phyloP scores from a whole-genome alignment of 179 eudicot species.

The Nepenthes alata region DNA sequence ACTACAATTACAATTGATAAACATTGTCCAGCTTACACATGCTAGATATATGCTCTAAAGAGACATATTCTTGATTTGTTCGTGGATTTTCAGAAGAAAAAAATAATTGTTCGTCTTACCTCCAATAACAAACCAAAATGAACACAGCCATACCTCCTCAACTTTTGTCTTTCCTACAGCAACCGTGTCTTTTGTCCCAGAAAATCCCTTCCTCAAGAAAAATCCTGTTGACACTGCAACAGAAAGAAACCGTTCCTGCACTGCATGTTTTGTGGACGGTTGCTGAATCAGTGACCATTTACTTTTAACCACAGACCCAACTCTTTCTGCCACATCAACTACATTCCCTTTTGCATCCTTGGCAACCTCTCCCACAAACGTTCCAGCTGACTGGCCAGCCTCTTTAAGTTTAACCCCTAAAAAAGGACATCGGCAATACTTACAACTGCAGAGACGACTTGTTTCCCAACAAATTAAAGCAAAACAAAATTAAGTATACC shows the following conservation, averaged over 20 bases:
- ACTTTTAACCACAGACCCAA: constrained; percentile 75
- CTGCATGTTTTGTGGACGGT: constrained; percentile 83
- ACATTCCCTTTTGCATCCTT: constrained; percentile 91
- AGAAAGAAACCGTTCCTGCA: constrained; percentile 79
- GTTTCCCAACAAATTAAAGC: not conserved
- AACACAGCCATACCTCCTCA: constrained; percentile 55
- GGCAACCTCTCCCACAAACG: constrained; percentile 63
- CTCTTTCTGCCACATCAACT: constrained; percentile 60
- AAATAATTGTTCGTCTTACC: too few species aligned
- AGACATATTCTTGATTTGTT: too few species aligned
- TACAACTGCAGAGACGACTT: not conserved
- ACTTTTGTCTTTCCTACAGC: constrained; percentile 78
- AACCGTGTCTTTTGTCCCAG: constrained; percentile 90
- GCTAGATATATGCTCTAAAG: too few species aligned
- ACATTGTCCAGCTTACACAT: too few species aligned
- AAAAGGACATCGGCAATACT: constrained; percentile 2
- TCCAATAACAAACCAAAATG: not conserved
- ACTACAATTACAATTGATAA: too few species aligned
- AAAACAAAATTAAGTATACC: constrained; percentile 20
- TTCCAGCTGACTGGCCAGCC: constrained; percentile 77
- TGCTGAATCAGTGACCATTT: constrained; percentile 83
- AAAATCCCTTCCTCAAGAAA: constrained; percentile 66
- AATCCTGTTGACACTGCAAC: constrained; percentile 87
- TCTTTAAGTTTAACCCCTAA: constrained; percentile 86
- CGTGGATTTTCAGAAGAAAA: too few species aligned